Conservation (phyloP, 306 rosid species). For the Alnus glutinosa region DNA sequence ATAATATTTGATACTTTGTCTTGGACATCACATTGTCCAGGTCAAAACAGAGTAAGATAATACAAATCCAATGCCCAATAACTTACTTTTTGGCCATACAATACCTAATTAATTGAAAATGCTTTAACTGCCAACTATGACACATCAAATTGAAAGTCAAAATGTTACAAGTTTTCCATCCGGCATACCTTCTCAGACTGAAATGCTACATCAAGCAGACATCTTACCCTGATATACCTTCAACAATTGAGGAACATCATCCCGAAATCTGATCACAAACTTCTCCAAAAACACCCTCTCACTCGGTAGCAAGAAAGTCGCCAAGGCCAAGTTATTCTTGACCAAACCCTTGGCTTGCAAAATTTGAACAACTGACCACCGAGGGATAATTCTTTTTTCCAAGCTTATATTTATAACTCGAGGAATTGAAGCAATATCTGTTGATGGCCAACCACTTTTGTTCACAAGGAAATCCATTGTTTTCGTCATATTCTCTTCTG, state of each 20-base stretch:
- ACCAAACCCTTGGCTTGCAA: slow-evolving; percentile 28
- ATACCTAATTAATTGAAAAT: too few relatives aligned
- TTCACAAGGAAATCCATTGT: slow-evolving; percentile 6
- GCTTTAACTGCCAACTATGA: too few relatives aligned
- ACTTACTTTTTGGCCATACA: not conserved
- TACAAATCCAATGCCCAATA: not conserved
- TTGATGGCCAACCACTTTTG: slow-evolving; percentile 23
- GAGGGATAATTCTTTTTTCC: too few relatives aligned
- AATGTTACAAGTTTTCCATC: too few relatives aligned
- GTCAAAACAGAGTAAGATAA: not conserved
- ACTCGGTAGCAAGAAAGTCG: not conserved
- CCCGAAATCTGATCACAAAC: not conserved
- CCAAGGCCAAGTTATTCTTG: slow-evolving; percentile 7
- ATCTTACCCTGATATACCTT: slow-evolving; percentile 13
- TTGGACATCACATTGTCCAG: not conserved
- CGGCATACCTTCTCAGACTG: not conserved
- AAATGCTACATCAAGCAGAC: not conserved
- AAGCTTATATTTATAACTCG: not conserved
- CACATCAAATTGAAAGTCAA: too few relatives aligned
- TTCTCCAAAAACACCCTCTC: slow-evolving; percentile 11
- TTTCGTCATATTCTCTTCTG: slow-evolving; percentile 21
- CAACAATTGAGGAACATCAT: slow-evolving; percentile 6
- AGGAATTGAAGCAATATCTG: slow-evolving; percentile 21
- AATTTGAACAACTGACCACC: too few relatives aligned
- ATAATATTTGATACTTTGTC: not conserved